These are phyloP conservation scores for Magnusiomyces paraingens DNA, from an alignment of 1,139 yeast species.

Conservation along the genomic window DNA sequence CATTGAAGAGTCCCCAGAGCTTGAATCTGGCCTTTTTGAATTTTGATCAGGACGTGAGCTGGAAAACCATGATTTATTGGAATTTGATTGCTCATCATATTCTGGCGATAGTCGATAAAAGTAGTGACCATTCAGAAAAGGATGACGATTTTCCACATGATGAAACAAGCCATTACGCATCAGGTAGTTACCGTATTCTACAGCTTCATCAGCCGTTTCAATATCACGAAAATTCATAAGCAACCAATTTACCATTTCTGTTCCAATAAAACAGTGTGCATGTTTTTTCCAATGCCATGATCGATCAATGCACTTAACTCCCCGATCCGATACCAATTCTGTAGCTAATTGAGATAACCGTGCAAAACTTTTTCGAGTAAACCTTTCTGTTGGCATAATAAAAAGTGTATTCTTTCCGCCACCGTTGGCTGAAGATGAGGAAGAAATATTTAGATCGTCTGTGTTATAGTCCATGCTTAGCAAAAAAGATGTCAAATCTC, in stretches of 20 bases:
- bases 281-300: slow-evolving; percentile 88
- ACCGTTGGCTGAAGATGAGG: slow-evolving; percentile 17
- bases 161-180: slow-evolving; percentile 66
- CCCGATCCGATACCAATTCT: slow-evolving; percentile 56
- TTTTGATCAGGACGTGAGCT: slow-evolving; percentile 1
- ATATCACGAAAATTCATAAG: slow-evolving; percentile 73
- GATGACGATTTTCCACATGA: slow-evolving; percentile 80
- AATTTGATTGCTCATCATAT: slow-evolving; percentile 31
- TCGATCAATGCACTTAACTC: slow-evolving; percentile 64
- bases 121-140: slow-evolving; percentile 86
- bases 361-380: slow-evolving; percentile 34
- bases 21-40: not conserved
- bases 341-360: slow-evolving; percentile 48
- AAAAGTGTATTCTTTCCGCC: slow-evolving; percentile 35
- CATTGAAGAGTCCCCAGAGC: not conserved
- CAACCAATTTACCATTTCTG: slow-evolving; percentile 81
- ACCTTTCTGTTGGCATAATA: slow-evolving; percentile 31
- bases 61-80: slow-evolving; percentile 6
- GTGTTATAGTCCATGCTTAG: no score
- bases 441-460: slow-evolving; percentile 36
- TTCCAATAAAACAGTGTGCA: slow-evolving; percentile 73
- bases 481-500: slow-evolving; percentile 66
- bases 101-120: slow-evolving; percentile 69
- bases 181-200: slow-evolving; percentile 64
- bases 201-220: slow-evolving; percentile 75